phyloP scores from a whole-genome alignment of 108 stramenopile species.

The Cyclotella distinguenda region DNA sequence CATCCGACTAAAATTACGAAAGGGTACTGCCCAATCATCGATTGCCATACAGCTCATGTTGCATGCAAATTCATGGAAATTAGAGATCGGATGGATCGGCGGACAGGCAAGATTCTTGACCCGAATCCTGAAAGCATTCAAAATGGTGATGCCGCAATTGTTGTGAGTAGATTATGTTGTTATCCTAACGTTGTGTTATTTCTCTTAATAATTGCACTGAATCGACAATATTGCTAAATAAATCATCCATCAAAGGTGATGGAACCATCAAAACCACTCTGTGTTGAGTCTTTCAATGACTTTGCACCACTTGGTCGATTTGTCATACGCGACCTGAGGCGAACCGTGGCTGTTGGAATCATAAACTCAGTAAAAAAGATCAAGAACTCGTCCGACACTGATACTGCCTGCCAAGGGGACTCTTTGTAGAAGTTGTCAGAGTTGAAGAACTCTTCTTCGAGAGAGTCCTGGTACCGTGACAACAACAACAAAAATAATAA shows the following conservation, averaged over 20 bases:
- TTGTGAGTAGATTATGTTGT: too few relatives aligned
- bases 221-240: too few relatives aligned
- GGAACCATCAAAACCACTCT: constrained; percentile 82
- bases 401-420: too few relatives aligned
- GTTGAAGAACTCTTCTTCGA: too few relatives aligned
- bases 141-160: constrained; percentile 78
- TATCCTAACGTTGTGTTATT: too few relatives aligned
- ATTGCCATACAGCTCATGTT: constrained; percentile 94
- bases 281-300: constrained; percentile 90
- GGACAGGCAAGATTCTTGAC: constrained; percentile 79
- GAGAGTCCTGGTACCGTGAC: too few relatives aligned
- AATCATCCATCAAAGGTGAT: too few relatives aligned
- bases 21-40: constrained; percentile 93
- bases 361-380: constrained; percentile 67
- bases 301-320: constrained; percentile 98
- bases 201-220: too few relatives aligned
- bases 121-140: constrained; percentile 81
- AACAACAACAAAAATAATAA: too few relatives aligned
- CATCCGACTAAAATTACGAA: constrained; percentile 73
- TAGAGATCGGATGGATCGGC: constrained; percentile 79
- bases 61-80: constrained; percentile 89
- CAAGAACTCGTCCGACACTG: too few relatives aligned
- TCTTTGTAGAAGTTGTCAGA: too few relatives aligned
- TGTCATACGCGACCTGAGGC: constrained; percentile 90
- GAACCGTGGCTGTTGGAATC: constrained; percentile 96